A percentile compares a stretch with the other conserved stretches of the same genome.
These are phyloP conservation scores for Linum tenue DNA, from an alignment of 345 rosid genomes.

Conservation along the genomic window DNA sequence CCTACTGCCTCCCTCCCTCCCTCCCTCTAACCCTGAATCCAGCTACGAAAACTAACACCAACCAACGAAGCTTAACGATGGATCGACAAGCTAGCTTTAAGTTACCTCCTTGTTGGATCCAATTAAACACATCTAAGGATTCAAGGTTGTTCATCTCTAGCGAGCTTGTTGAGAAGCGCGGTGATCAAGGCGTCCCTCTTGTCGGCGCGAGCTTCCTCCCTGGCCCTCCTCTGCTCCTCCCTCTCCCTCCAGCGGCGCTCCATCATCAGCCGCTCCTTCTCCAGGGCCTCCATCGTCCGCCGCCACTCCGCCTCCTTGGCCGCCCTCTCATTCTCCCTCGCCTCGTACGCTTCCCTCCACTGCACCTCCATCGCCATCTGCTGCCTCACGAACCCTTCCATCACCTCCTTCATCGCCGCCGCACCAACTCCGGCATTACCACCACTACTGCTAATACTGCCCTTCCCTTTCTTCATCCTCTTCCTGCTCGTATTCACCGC, in stretches of 20 bases:
- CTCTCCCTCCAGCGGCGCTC: conserved; percentile 85
- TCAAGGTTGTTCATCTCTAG: conserved; percentile 38
- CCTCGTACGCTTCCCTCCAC: conserved; percentile 79
- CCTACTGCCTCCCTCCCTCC: no score
- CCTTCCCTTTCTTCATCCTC: conserved; percentile 38
- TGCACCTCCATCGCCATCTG: conserved; percentile 67
- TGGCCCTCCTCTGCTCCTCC: conserved; percentile 78
- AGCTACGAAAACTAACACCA: no score
- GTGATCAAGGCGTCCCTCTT: conserved; percentile 79
- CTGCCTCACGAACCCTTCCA: conserved; percentile 79
- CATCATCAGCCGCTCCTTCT: conserved; percentile 73
- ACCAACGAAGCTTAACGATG: no score
- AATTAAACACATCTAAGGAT: background rate
- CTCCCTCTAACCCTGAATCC: no score
- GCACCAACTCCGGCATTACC: conserved; percentile 12
- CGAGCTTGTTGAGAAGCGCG: conserved; percentile 61
- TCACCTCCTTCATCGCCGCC: conserved; percentile 28
- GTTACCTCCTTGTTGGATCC: background rate
- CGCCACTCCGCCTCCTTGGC: conserved; percentile 84
- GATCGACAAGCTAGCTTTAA: no score
- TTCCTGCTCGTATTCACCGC: conserved; percentile 19
- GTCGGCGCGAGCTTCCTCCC: conserved; percentile 94
- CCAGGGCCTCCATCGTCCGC: conserved; percentile 67
- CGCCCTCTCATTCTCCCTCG: conserved; percentile 66
- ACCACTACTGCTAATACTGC: background rate